These are phyloP conservation scores for Ophiocordyceps camponoti-leonardi DNA, from an alignment of 2,329 filamentous ascomycete genomes.

Conservation along the genomic window DNA sequence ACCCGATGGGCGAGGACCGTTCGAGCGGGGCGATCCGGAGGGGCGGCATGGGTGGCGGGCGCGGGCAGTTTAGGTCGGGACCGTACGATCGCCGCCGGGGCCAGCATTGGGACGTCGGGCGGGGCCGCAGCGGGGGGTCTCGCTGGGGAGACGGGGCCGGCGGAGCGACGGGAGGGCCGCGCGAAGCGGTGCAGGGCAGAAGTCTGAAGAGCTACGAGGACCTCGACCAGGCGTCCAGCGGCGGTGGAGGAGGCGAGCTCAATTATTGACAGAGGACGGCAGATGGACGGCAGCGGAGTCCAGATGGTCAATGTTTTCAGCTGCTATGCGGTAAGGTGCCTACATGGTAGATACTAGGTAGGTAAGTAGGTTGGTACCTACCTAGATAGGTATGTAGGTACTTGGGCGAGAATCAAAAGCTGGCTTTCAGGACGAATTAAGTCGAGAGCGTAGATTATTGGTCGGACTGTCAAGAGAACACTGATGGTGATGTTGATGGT, in stretches of 20 bases:
- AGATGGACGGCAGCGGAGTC: background rate
- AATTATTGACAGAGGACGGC: conserved; percentile 49
- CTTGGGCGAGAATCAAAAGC: too few species aligned
- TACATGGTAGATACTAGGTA: too few species aligned
- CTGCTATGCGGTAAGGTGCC: too few species aligned
- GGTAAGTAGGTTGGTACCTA: too few species aligned
- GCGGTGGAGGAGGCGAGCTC: conserved; percentile 65
- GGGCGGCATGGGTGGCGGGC: conserved; percentile 34
- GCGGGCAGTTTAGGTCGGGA: conserved; percentile 44
- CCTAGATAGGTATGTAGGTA: too few species aligned
- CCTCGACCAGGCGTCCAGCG: conserved; percentile 65
- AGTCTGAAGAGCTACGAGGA: conserved; percentile 97
- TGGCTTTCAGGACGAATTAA: too few species aligned
- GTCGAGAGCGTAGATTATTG: too few species aligned
- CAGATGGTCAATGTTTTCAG: too few species aligned
- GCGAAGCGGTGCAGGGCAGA: conserved; percentile 81
- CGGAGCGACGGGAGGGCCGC: conserved; percentile 62
- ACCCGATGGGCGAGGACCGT: conserved; percentile 34
- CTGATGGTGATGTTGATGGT: too few species aligned
- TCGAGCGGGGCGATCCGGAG: conserved; percentile 53
- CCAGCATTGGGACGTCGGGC: conserved; percentile 34
- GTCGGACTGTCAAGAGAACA: too few species aligned
- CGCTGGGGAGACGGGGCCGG: conserved; percentile 63
- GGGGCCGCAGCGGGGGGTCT: conserved; percentile 31
- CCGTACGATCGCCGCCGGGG: conserved; percentile 57